Base-by-base conservation (phyloP, 2,329 filamentous ascomycete genomes). In the Erysiphe neolycopersici region DNA sequence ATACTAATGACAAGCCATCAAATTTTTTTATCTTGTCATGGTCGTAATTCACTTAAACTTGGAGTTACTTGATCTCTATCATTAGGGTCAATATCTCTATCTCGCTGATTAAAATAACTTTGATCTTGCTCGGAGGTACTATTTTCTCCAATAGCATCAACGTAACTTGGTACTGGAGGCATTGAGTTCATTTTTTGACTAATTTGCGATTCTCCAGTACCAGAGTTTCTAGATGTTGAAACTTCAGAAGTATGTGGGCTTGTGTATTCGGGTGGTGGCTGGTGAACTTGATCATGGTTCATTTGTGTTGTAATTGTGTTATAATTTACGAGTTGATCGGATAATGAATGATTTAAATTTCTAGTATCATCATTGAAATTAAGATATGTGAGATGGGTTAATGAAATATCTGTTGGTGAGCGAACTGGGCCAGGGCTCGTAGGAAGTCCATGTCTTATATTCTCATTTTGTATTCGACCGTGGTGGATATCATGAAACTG, bases 341-440 rank as follows among this genome's bases (percentile, higher is more conserved):
- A 12, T 36, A 53, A 55, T 38, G 53, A 51, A 52, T 56, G 41
- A 59, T 60, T 65, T 5, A 53, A 52, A 43, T 54, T 52, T 52
- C 77, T 79, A 19, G 72, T 68, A 45, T 84, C 81, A 54, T 83
- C 69, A 43, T 73, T 62, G 4, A 69, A 70, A 44, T 75, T 68
- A 44, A 78, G 67, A 46, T 78, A 79, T 38, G 81, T 76, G 43
- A 94, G 68, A 54, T 87, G 83, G 26, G 85, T 81, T 41, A 98
- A 70, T 9, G 85, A 94, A 50, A 98, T 98, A 58, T 95, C 89
- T 11, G 89, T 95, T 9, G 89, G 85, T 54, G 82, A 91, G 52
- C 87, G 72, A 47, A 84, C 69, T 1, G 89, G 89, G 3, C 89
- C 89, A 0, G 87, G 85, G 55, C 82, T 93, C 17, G 79, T 79